phyloP scores from a whole-genome alignment of 2,329 filamentous ascomycete genomes.

The Clarireedia homoeocarpa region DNA sequence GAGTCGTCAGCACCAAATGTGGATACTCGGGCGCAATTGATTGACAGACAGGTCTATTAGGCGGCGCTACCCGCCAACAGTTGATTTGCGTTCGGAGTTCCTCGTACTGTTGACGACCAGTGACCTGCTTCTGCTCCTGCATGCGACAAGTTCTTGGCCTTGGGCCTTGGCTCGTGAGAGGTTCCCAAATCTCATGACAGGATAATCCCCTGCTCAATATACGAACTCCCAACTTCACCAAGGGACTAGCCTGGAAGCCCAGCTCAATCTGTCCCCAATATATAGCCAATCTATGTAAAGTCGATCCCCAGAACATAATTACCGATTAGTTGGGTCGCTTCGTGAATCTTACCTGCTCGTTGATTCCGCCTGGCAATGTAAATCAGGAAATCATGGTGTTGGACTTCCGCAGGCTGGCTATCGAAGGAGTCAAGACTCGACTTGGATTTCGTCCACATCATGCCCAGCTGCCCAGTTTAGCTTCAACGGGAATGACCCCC shows the following conservation, averaged over 20 bases:
- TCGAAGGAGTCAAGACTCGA: too few relatives aligned
- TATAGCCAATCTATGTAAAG: conserved; percentile 4
- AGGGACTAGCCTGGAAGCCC: not conserved
- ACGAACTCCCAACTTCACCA: conserved; percentile 1
- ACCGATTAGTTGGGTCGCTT: conserved; percentile 6
- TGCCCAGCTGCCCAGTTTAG: too few relatives aligned
- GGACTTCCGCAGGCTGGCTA: too few relatives aligned
- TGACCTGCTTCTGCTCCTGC: too few relatives aligned
- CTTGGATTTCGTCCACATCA: too few relatives aligned
- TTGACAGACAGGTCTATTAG: conserved; percentile 3
- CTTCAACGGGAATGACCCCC: conserved; percentile 1
- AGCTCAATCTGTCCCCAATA: conserved; percentile 1
- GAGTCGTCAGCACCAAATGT: conserved; percentile 10
- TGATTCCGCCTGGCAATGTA: not conserved
- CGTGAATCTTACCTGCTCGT: not conserved
- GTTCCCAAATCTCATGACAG: not conserved
- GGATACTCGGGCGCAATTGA: conserved; percentile 5
- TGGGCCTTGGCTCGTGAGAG: too few relatives aligned
- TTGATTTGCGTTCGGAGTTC: not conserved
- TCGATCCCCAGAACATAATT: conserved; percentile 8
- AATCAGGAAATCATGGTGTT: too few relatives aligned
- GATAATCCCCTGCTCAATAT: conserved; percentile 7
- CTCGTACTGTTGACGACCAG: too few relatives aligned
- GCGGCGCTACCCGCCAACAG: conserved; percentile 5
- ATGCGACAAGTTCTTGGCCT: too few relatives aligned